Evolutionary conservation across 208 protist genomes (phyloP).

Genomic region (Herpetomonas tarakana): DNA sequence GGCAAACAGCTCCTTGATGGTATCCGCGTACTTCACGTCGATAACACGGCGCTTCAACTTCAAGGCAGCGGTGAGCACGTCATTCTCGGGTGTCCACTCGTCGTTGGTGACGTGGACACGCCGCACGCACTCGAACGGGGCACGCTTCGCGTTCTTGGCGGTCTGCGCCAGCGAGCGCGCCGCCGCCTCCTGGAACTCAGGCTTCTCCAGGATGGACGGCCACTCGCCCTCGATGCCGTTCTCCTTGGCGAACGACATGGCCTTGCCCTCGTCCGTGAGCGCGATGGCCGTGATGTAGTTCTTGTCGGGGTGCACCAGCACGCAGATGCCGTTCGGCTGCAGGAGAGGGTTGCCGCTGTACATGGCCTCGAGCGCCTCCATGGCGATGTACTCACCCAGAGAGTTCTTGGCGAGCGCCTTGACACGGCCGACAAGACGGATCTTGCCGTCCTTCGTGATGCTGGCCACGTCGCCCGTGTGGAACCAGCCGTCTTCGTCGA

Average conservation of each 20-base stretch:
- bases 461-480: constrained; percentile 70
- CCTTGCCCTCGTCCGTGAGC: constrained; percentile 20
- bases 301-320: constrained; percentile 35
- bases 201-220: constrained; percentile 20
- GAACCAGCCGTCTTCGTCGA: constrained; percentile 67
- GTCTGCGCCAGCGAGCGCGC: constrained; percentile 23
- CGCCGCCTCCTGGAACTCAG: constrained; percentile 22
- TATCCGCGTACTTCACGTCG: constrained; percentile 31
- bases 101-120: constrained; percentile 31
- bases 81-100: constrained; percentile 65
- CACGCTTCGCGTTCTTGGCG: constrained; percentile 26
- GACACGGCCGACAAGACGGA: constrained; percentile 63
- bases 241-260: constrained; percentile 10
- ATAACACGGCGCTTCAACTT: constrained; percentile 55
- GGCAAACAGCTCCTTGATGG: constrained; percentile 49
- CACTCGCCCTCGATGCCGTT: constrained; percentile 15
- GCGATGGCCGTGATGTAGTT: constrained; percentile 34
- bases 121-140: constrained; percentile 39
- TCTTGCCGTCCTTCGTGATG: constrained; percentile 23
- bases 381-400: constrained; percentile 75
- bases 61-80: constrained; percentile 43
- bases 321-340: constrained; percentile 45
- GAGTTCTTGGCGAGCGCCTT: constrained; percentile 81
- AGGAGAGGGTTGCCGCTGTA: constrained; percentile 27
- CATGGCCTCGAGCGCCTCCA: constrained; percentile 52